Conservation (phyloP, 805 yeast genomes). For the Hanseniaspora clermontiae region DNA sequence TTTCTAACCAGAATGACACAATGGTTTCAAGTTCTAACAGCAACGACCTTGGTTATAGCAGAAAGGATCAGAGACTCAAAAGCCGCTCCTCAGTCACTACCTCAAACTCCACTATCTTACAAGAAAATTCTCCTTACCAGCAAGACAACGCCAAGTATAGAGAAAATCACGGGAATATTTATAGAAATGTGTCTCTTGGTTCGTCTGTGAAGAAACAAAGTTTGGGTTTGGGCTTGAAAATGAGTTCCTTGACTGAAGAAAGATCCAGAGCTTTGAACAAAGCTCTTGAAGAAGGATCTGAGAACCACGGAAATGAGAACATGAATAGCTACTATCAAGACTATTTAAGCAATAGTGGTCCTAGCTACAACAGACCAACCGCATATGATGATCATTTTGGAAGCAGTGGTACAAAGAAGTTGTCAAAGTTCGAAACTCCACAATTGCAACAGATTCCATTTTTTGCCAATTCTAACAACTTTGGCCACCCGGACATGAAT, state of each 20-base stretch:
- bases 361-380: not conserved
- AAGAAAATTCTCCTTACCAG: conserved; percentile 8
- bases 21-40: not conserved
- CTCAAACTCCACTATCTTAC: conserved; percentile 8
- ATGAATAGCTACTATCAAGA: not conserved
- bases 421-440: conserved; percentile 12
- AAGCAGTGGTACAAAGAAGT: not conserved
- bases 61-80: conserved; percentile 5
- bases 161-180: not conserved
- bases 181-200: not conserved
- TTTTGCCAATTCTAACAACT: conserved; percentile 1
- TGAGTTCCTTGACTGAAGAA: conserved; percentile 2
- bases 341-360: not conserved
- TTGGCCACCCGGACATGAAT: not conserved
- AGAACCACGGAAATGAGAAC: not conserved
- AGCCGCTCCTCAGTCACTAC: conserved; percentile 7
- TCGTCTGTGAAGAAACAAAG: conserved; percentile 4
- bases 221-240: conserved; percentile 1
- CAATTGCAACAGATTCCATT: conserved; percentile 12
- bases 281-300: not conserved
- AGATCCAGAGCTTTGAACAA: not conserved
- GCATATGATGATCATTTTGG: not conserved
- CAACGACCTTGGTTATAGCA: not conserved
- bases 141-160: not conserved
- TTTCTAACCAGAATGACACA: not conserved